Percentiles rank a stretch among this genome's conserved stretches.
Conservation (phyloP, 345 rosid species). For the Melastoma malabathricum region DNA sequence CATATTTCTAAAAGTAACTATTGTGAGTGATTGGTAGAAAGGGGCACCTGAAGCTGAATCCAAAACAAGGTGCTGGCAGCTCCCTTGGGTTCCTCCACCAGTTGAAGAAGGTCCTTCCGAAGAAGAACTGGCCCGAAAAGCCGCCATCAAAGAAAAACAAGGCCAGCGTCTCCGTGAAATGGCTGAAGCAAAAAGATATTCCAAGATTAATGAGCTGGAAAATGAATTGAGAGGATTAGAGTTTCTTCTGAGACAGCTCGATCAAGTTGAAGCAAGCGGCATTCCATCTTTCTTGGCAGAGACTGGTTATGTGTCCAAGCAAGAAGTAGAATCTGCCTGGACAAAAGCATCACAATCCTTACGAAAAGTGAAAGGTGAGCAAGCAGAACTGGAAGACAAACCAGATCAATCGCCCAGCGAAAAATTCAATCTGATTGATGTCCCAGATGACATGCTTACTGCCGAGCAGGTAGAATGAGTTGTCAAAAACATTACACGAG, state of each 20-base stretch:
- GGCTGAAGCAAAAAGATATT: constrained; percentile 90
- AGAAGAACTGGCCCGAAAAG: constrained; percentile 95
- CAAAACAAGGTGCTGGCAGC: constrained; percentile 85
- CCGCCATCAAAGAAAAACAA: constrained; percentile 82
- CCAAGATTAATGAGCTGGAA: constrained; percentile 72
- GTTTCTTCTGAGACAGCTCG: constrained; percentile 78
- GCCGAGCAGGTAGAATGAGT: constrained; percentile 54
- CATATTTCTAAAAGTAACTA: constrained; percentile 6
- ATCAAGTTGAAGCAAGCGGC: constrained; percentile 48
- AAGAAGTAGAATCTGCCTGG: constrained; percentile 62
- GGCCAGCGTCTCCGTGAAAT: constrained; percentile 93
- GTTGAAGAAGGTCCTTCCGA: constrained; percentile 86
- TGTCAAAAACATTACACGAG: neutral
- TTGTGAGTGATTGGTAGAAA: constrained; percentile 32
- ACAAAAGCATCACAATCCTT: constrained; percentile 50
- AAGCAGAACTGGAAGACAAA: constrained; percentile 55
- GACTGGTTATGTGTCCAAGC: constrained; percentile 73
- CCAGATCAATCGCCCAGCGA: constrained; percentile 57
- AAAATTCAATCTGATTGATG: constrained; percentile 54
- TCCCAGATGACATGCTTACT: constrained; percentile 71
- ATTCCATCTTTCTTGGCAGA: constrained; percentile 58
- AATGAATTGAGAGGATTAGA: constrained; percentile 68
- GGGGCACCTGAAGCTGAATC: constrained; percentile 82
- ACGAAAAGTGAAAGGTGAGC: constrained; percentile 81
- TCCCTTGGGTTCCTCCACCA: constrained; percentile 87